phyloP scores from a whole-genome alignment of 176 grass and related monocot genomes.

The Oryza meridionalis region DNA sequence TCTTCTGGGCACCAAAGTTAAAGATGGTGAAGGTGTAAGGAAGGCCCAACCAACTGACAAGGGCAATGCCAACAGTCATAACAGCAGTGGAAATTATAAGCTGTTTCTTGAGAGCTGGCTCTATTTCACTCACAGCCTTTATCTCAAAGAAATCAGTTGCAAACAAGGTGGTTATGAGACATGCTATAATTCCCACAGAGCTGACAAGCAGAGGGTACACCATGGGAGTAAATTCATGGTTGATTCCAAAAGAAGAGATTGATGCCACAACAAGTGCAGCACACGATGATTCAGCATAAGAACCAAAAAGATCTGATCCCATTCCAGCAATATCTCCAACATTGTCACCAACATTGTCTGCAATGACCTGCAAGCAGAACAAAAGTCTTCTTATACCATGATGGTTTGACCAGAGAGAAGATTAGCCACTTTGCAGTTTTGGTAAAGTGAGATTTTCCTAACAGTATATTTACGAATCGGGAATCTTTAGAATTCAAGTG shows the following conservation, averaged over 20 bases:
- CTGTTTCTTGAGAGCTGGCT: slow-evolving; percentile 54
- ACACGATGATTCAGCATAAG: slow-evolving; percentile 50
- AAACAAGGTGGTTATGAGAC: slow-evolving; percentile 53
- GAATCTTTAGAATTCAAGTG: slow-evolving; percentile 9
- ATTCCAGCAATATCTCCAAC: slow-evolving; percentile 75
- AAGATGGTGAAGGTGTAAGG: slow-evolving; percentile 53
- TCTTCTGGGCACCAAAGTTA: slow-evolving; percentile 48
- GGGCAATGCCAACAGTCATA: slow-evolving; percentile 53
- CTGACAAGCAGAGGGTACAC: slow-evolving; percentile 52
- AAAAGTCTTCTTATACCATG: slow-evolving; percentile 21
- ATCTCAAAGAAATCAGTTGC: slow-evolving; percentile 56
- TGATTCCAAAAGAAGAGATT: slow-evolving; percentile 52
- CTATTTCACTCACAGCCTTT: slow-evolving; percentile 49
- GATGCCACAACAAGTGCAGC: slow-evolving; percentile 57
- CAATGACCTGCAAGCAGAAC: slow-evolving; percentile 55
- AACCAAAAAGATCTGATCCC: slow-evolving; percentile 70
- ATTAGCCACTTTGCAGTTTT: neutral
- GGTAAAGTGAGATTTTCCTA: neutral
- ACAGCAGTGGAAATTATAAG: slow-evolving; percentile 51
- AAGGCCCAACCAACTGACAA: slow-evolving; percentile 45
- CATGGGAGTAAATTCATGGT: slow-evolving; percentile 51
- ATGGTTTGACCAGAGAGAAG: neutral
- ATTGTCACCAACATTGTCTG: slow-evolving; percentile 72
- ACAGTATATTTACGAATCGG: slow-evolving; percentile 8
- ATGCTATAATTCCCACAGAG: slow-evolving; percentile 49